Percentiles rank a stretch among this genome's conserved stretches.
These are phyloP conservation scores for Podospora didyma DNA, from an alignment of 495 filamentous ascomycete genomes.

Conservation along the genomic window DNA sequence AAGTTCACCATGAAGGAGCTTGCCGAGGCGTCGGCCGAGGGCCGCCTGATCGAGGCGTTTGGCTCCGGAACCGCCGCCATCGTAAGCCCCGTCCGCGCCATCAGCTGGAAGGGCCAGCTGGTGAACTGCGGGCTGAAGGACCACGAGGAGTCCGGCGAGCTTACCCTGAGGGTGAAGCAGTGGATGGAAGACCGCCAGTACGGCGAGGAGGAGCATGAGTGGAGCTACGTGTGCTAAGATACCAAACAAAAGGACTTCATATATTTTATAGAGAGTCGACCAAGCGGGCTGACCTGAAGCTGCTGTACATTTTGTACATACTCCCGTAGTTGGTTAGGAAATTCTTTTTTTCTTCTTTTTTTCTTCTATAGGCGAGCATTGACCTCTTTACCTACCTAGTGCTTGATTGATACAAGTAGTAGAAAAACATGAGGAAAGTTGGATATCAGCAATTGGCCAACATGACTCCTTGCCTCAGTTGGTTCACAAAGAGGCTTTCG, in stretches of 20 bases:
- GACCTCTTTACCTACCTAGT: too few relatives aligned
- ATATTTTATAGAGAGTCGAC: neutral
- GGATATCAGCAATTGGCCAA: too few relatives aligned
- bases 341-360: too few relatives aligned
- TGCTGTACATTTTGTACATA: too few relatives aligned
- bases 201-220: conserved; percentile 82
- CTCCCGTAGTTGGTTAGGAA: too few relatives aligned
- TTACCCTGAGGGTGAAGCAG: conserved; percentile 80
- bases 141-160: conserved; percentile 78
- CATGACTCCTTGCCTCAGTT: too few relatives aligned
- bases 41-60: conserved; percentile 85
- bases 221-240: conserved; percentile 56
- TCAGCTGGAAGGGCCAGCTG: conserved; percentile 76
- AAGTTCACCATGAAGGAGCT: conserved; percentile 87
- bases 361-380: too few relatives aligned
- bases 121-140: conserved; percentile 74
- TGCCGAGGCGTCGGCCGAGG: conserved; percentile 73
- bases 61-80: conserved; percentile 88
- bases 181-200: conserved; percentile 97
- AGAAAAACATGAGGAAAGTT: too few relatives aligned
- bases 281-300: too few relatives aligned
- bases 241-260: neutral
- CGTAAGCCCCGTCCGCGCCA: conserved; percentile 76
- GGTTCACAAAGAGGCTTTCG: too few relatives aligned
- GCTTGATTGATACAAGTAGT: too few relatives aligned